Percentiles rank a stretch among this genome's conserved stretches.
Conservation (phyloP, 2,329 filamentous ascomycete species). For the Trichoderma brevicompactum region DNA sequence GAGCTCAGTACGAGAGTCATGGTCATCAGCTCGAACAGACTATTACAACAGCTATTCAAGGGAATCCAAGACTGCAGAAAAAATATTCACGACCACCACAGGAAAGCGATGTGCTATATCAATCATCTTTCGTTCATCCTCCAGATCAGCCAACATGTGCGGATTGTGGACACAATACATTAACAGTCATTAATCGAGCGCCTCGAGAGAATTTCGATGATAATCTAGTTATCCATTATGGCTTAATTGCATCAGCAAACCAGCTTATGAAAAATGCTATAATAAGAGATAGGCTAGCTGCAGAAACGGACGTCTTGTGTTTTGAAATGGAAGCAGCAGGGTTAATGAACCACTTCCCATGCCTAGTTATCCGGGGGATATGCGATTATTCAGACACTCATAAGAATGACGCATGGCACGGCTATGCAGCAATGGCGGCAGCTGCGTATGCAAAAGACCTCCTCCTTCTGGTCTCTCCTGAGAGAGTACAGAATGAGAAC, state of each 20-base stretch:
- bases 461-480: not conserved
- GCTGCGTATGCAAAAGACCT: not conserved
- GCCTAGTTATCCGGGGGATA: not conserved
- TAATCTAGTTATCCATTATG: not conserved
- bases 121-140: too few relatives aligned
- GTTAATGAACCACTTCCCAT: constrained; percentile 32
- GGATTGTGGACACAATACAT: too few relatives aligned
- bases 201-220: not conserved
- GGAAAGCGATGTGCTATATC: not conserved
- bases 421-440: not conserved
- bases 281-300: not conserved
- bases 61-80: not conserved
- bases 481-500: too few relatives aligned
- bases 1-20: not conserved
- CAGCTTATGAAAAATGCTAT: not conserved
- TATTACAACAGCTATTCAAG: not conserved
- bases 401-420: not conserved
- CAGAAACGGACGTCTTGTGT: not conserved
- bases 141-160: too few relatives aligned
- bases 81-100: not conserved
- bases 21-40: not conserved
- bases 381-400: not conserved
- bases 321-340: constrained; percentile 6
- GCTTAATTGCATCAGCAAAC: not conserved
- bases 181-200: too few relatives aligned